Evolutionary conservation across 164 flowering plant species (phyloP).

Genomic region (Piper longum): DNA sequence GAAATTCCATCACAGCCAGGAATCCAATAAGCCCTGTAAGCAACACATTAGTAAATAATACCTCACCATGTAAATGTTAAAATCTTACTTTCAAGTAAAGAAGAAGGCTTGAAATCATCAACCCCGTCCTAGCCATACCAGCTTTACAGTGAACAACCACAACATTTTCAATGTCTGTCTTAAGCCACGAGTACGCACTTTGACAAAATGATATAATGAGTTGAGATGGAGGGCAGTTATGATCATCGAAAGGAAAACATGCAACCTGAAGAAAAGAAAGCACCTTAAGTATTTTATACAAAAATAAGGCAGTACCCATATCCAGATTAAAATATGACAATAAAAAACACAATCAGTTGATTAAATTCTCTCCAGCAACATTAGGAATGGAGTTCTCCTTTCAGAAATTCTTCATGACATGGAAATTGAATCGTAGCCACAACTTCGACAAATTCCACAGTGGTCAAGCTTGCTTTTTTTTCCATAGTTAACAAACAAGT

Average conservation of each 20-base stretch:
- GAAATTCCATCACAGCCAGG: neutral
- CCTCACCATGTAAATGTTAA: neutral
- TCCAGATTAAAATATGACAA: neutral
- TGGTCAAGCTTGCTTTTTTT: neutral
- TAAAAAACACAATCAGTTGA: neutral
- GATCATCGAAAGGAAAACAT: conserved; percentile 95
- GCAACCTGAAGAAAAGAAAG: conserved; percentile 52
- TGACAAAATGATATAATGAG: conserved; percentile 80
- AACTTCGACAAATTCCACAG: neutral
- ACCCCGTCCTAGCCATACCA: conserved; percentile 98
- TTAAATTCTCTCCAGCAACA: too few species aligned
- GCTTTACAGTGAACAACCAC: conserved; percentile 98
- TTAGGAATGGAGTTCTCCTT: neutral
- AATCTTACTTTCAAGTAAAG: conserved; percentile 65
- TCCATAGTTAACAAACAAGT: too few species aligned
- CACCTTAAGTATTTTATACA: neutral
- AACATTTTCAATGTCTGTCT: conserved; percentile 94
- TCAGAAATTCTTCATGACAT: neutral
- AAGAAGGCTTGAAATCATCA: conserved; percentile 97
- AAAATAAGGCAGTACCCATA: neutral
- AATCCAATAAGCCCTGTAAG: neutral
- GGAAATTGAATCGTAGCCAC: neutral
- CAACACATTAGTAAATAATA: neutral
- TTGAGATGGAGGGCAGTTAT: conserved; percentile 90
- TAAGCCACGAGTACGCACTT: conserved; percentile 97